Evolutionary conservation across 1,284 basidiomycete species (phyloP).

Genomic region (Papiliotrema fonsecae): DNA sequence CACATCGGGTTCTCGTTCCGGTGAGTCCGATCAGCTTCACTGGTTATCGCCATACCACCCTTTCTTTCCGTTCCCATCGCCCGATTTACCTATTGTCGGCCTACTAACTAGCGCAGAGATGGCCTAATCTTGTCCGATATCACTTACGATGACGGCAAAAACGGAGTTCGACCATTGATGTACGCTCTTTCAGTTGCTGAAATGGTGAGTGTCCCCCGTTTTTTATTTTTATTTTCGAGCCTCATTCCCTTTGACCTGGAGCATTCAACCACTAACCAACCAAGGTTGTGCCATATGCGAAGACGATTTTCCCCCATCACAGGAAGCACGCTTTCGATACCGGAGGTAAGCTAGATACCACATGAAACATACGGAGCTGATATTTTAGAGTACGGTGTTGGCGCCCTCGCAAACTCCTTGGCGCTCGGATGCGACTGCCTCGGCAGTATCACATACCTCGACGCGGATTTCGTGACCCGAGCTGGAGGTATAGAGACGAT

Average conservation of each 20-base stretch:
- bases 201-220: no score
- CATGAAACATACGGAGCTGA: no score
- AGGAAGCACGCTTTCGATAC: constrained; percentile 51
- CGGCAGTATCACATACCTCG: constrained; percentile 48
- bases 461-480: constrained; percentile 37
- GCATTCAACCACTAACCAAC: constrained; percentile 40
- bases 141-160: constrained; percentile 32
- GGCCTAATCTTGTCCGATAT: constrained; percentile 2
- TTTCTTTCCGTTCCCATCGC: neutral
- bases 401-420: constrained; percentile 47
- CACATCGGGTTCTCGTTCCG: constrained; percentile 32
- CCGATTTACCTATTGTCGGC: neutral
- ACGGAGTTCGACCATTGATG: constrained; percentile 43
- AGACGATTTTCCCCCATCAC: constrained; percentile 47
- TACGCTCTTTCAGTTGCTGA: constrained; percentile 50
- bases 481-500: constrained; percentile 15
- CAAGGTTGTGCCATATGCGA: constrained; percentile 42
- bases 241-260: constrained; percentile 21
- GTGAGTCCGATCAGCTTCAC: constrained; percentile 10
- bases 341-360: no score
- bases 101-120: constrained; percentile 25
- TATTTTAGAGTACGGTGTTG: constrained; percentile 51
- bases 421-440: constrained; percentile 52
- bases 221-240: constrained; percentile 24
- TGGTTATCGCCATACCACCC: no score